Base-by-base conservation (phyloP, 441 rosid species). In the Pelargonium citronellum region DNA sequence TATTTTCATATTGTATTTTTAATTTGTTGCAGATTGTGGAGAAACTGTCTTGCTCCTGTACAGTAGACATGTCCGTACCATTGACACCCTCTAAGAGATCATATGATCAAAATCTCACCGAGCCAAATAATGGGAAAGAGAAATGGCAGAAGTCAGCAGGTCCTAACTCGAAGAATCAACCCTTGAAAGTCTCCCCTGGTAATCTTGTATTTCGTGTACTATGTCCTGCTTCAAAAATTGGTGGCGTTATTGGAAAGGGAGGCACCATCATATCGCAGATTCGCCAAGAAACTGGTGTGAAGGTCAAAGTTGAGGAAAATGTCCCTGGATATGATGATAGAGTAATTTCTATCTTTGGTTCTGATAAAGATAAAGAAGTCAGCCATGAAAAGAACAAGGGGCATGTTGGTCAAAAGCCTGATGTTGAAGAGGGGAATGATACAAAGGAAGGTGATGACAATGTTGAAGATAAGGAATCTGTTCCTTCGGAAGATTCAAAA, bases 61-160 rank as follows among this genome's bases (percentile, higher is more conserved):
- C 58, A 49, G 41, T 62, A 65, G 79, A 19, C 47, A 89, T 89
- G 94, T 81, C 88, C 62, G 47, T 67, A 47, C 77, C 84, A 20
- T 78, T 78, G 78, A 87, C 84, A 0, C 89, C 91, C 70, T 76
- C 90, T 30, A 90, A 88, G 81, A 82, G 96, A 71, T 81, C 82
- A 2, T 74, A 65, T 77, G 90, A 87, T 62, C 71, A 65, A 69
- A 79, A 47, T 37, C 47, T 49, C 63, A 51, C 69, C 2, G 96
- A 88, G 75, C 19, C 80, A 51, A 81, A 81, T 79, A 27, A 27
- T 27, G 86, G 83, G 43, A 83, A 80, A 69, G 86, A 76, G 10
- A 84, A 86, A 76, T 66, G 69, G 78, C 88, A 84, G 69, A 85
- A 82, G 83, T 69, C 81, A 55, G 71, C 66, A 7, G 71, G 75